Evolutionary conservation across 805 yeast species (phyloP).

Genomic region (Starmerella potacharoeniae): DNA sequence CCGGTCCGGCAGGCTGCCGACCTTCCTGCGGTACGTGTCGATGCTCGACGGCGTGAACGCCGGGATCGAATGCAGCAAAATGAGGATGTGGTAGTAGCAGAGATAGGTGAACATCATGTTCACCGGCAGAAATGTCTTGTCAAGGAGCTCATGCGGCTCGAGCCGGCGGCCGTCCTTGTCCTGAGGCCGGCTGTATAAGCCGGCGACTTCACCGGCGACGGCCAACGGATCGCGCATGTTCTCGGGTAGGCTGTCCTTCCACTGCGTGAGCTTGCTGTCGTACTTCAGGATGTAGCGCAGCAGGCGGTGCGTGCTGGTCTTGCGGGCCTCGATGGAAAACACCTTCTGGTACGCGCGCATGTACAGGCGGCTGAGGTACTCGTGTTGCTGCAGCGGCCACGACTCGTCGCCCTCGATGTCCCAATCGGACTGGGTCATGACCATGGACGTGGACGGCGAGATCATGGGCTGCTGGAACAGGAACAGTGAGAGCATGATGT

Average conservation of each 20-base stretch:
- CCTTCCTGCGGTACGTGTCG: background rate
- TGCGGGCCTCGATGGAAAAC: conserved; percentile 16
- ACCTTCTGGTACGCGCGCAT: conserved; percentile 13
- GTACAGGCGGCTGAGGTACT: conserved; percentile 13
- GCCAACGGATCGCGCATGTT: background rate
- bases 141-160: background rate
- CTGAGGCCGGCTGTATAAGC: background rate
- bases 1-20: conserved; percentile 8
- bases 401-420: background rate
- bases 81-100: conserved; percentile 16
- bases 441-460: conserved; percentile 15
- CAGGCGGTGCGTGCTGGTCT: conserved; percentile 8
- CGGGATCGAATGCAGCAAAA: conserved; percentile 20
- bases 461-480: conserved; percentile 42
- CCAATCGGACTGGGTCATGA: conserved; percentile 25
- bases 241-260: conserved; percentile 16
- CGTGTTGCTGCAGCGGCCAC: background rate
- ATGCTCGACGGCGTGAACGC: conserved; percentile 20
- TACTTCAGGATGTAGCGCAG: conserved; percentile 9
- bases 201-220: background rate
- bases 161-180: background rate
- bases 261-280: conserved; percentile 14
- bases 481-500: conserved; percentile 36
- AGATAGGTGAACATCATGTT: conserved; percentile 1
- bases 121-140: no score